A percentile compares a stretch with the other conserved stretches of the same genome.
These are phyloP conservation scores for Verticillium longisporum DNA, from an alignment of 2,329 filamentous ascomycete species.

Conservation along the genomic window DNA sequence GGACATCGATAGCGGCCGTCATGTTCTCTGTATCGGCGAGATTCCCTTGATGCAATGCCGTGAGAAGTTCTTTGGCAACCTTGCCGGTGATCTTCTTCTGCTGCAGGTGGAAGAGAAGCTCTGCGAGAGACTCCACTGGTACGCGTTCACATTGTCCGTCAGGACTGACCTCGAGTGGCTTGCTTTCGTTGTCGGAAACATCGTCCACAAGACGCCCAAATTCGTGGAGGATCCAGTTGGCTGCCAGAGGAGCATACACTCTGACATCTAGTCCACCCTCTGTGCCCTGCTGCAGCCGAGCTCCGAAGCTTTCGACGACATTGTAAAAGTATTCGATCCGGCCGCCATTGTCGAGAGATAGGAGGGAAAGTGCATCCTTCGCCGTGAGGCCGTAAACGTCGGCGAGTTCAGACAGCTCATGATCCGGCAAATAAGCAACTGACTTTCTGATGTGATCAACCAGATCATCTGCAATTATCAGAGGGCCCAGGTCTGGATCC, in stretches of 20 bases:
- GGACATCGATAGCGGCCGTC: conserved; percentile 33
- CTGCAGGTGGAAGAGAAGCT: conserved; percentile 43
- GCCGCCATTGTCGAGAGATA: conserved; percentile 69
- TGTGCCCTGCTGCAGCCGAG: conserved; percentile 11
- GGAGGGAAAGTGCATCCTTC: conserved; percentile 78
- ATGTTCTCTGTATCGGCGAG: conserved; percentile 32
- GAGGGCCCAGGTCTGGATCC: conserved; percentile 79
- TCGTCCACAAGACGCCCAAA: conserved; percentile 61
- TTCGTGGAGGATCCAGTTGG: conserved; percentile 69
- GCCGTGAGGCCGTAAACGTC: conserved; percentile 59
- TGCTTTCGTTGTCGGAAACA: conserved; percentile 18
- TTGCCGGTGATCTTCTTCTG: conserved; percentile 44
- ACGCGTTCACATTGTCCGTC: conserved; percentile 41
- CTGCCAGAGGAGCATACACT: conserved; percentile 38
- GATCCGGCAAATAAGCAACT: conserved; percentile 67
- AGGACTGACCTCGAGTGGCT: conserved; percentile 28
- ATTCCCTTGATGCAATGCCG: conserved; percentile 42
- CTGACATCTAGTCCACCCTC: conserved; percentile 20
- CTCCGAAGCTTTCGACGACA: conserved; percentile 45
- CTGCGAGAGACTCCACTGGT: conserved; percentile 38
- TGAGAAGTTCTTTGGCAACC: conserved; percentile 52
- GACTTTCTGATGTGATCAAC: conserved; percentile 55
- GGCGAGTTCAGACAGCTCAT: conserved; percentile 56
- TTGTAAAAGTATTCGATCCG: conserved; percentile 77
- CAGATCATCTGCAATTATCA: conserved; percentile 67